phyloP scores from a whole-genome alignment of 2,329 filamentous ascomycete genomes.

The Fusarium anguioides region DNA sequence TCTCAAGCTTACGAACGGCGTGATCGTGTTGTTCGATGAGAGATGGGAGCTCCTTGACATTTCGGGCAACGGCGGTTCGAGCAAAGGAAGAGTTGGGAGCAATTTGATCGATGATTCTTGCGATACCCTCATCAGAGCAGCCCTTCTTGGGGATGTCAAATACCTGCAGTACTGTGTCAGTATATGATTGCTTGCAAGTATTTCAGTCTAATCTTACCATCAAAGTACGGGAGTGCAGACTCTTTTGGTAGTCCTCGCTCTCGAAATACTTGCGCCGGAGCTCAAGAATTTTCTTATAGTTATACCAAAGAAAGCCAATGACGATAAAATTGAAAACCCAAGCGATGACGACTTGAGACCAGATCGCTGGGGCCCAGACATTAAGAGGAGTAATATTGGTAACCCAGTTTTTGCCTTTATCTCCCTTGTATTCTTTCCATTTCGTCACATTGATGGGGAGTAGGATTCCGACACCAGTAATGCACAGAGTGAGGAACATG shows the following conservation, averaged over 20 bases:
- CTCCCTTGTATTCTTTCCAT: slow-evolving; percentile 41
- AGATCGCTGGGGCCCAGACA: slow-evolving; percentile 64
- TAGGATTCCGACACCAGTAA: slow-evolving; percentile 80
- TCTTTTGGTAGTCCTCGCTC: slow-evolving; percentile 87
- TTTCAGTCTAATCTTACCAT: slow-evolving; percentile 61
- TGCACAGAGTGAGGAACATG: slow-evolving; percentile 78
- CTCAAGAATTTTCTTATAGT: slow-evolving; percentile 78
- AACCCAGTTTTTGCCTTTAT: slow-evolving; percentile 58
- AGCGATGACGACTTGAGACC: slow-evolving; percentile 69
- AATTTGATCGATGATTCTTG: slow-evolving; percentile 82
- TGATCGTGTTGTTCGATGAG: slow-evolving; percentile 87
- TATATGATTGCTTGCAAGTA: background rate
- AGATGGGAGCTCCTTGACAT: slow-evolving; percentile 88
- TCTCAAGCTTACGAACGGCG: slow-evolving; percentile 83
- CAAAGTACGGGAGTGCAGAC: slow-evolving; percentile 79
- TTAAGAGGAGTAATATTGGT: slow-evolving; percentile 69
- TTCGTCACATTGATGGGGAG: slow-evolving; percentile 80
- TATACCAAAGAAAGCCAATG: slow-evolving; percentile 87
- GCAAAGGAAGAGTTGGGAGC: slow-evolving; percentile 83
- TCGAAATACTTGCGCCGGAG: slow-evolving; percentile 85
- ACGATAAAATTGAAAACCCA: slow-evolving; percentile 80
- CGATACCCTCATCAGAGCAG: slow-evolving; percentile 86
- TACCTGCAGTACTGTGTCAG: slow-evolving; percentile 63
- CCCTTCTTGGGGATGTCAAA: slow-evolving; percentile 85
- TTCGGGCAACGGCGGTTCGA: slow-evolving; percentile 84